Percentiles rank a stretch among this genome's conserved stretches.
Evolutionary conservation across 768 basidiomycete species (phyloP).

Genomic region (Mrakia gelida): DNA sequence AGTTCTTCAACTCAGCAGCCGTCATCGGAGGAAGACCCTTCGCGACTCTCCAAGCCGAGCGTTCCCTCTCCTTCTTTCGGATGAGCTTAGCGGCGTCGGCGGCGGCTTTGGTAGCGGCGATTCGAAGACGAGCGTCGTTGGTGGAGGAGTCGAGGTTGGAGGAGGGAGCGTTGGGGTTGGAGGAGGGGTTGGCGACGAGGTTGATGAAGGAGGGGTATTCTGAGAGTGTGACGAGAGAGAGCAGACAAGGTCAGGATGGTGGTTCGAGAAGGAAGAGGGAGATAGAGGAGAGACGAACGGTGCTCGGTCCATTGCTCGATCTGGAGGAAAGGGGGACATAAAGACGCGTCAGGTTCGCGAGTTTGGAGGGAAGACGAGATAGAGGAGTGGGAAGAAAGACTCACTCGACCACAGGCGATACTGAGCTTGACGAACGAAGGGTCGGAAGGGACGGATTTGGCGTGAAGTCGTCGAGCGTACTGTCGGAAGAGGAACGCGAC

Average conservation of each 20-base stretch:
- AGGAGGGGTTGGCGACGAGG: conserved; percentile 36
- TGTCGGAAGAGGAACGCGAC: conserved; percentile 83
- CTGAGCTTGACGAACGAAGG: conserved; percentile 80
- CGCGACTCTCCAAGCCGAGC: conserved; percentile 22
- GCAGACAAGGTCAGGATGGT: background rate
- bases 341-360: background rate
- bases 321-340: conserved; percentile 41
- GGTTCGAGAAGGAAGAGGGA: background rate
- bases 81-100: conserved; percentile 28
- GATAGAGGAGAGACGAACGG: conserved; percentile 34
- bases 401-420: conserved; percentile 60
- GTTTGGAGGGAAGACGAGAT: background rate
- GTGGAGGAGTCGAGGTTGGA: conserved; percentile 39
- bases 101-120: conserved; percentile 39
- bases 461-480: conserved; percentile 75
- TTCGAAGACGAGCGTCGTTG: conserved; percentile 44
- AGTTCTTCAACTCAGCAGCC: conserved; percentile 9
- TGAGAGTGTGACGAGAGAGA: background rate
- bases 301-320: conserved; percentile 93
- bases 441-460: conserved; percentile 70
- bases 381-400: conserved; percentile 18
- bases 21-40: conserved; percentile 30
- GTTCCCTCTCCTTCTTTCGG: conserved; percentile 19
- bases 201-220: conserved; percentile 84
- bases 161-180: conserved; percentile 38